These are phyloP conservation scores for Globisporangium abappressorium DNA, from an alignment of 352 stramenopile species.

Conservation along the genomic window DNA sequence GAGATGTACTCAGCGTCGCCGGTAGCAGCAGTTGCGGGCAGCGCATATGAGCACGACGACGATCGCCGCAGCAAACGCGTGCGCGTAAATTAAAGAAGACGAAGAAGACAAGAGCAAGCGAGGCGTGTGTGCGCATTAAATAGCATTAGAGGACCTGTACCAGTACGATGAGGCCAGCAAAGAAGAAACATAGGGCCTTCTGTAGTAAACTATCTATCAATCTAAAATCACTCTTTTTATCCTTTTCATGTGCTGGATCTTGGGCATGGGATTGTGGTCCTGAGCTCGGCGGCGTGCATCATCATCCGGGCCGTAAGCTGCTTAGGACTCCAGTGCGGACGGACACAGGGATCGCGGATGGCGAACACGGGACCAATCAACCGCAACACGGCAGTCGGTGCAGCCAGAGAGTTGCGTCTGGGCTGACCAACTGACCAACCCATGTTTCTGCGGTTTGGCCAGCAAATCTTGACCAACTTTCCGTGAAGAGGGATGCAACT, in stretches of 20 bases:
- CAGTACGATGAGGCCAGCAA: constrained; percentile 2
- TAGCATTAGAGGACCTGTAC: constrained; percentile 10
- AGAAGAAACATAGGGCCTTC: background rate
- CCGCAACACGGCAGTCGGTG: background rate
- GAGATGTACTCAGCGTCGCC: background rate
- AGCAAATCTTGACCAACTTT: background rate
- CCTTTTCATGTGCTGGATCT: background rate
- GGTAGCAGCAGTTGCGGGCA: background rate
- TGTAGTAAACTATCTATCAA: constrained; percentile 13
- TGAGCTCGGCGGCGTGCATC: background rate
- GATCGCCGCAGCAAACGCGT: constrained; percentile 16
- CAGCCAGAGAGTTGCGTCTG: background rate
- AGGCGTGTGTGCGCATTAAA: no score
- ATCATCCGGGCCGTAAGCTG: background rate
- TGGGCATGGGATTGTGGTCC: background rate
- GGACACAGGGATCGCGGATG: background rate
- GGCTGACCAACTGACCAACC: background rate
- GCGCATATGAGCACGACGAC: constrained; percentile 10
- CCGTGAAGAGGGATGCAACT: background rate
- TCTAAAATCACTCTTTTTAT: background rate
- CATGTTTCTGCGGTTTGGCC: background rate
- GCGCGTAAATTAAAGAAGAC: constrained; percentile 12
- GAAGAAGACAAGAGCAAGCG: background rate
- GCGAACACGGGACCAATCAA: constrained; percentile 11
- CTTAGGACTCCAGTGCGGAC: no score